A percentile compares a stretch with the other conserved stretches of the same genome.
Conservation (phyloP, 2,329 filamentous ascomycete genomes). For the Cladosporium cucumerinum region DNA sequence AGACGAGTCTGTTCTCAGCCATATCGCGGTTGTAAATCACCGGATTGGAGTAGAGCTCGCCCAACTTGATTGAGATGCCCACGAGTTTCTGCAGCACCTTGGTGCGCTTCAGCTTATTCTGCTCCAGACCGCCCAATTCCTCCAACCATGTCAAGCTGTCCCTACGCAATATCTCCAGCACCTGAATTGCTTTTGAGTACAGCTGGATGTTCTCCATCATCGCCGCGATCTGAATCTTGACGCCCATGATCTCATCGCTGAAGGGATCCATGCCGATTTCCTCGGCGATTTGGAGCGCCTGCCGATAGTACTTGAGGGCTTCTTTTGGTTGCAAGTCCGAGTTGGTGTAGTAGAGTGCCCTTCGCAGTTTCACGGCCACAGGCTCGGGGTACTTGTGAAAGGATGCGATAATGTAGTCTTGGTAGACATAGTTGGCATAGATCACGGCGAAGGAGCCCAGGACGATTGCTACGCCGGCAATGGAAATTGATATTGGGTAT, state of each 20-base stretch:
- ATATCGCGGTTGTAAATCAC: slow-evolving; percentile 70
- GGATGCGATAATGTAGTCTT: slow-evolving; percentile 45
- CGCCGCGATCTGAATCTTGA: slow-evolving; percentile 75
- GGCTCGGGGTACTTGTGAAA: slow-evolving; percentile 63
- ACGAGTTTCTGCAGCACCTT: slow-evolving; percentile 71
- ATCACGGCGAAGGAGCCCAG: slow-evolving; percentile 38
- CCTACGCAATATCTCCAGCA: slow-evolving; percentile 70
- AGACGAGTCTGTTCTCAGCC: slow-evolving; percentile 72
- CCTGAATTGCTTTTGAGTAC: slow-evolving; percentile 66
- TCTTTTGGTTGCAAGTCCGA: slow-evolving; percentile 68
- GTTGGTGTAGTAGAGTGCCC: slow-evolving; percentile 83
- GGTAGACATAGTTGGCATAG: slow-evolving; percentile 48
- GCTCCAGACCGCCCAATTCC: slow-evolving; percentile 41
- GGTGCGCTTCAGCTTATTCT: slow-evolving; percentile 53
- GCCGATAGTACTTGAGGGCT: slow-evolving; percentile 78
- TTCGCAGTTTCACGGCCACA: slow-evolving; percentile 73
- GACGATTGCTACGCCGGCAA: slow-evolving; percentile 33
- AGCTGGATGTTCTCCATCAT: slow-evolving; percentile 76
- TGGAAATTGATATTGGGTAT: slow-evolving; percentile 14
- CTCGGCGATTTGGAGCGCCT: slow-evolving; percentile 70
- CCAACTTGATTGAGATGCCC: slow-evolving; percentile 76
- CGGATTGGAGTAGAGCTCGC: slow-evolving; percentile 73
- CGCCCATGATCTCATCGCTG: slow-evolving; percentile 84
- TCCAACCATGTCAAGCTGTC: slow-evolving; percentile 60
- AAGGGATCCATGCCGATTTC: slow-evolving; percentile 80